Percentiles rank a stretch among this genome's conserved stretches.
Conservation (phyloP, 306 rosid genomes). For the Prosopis cineraria region DNA sequence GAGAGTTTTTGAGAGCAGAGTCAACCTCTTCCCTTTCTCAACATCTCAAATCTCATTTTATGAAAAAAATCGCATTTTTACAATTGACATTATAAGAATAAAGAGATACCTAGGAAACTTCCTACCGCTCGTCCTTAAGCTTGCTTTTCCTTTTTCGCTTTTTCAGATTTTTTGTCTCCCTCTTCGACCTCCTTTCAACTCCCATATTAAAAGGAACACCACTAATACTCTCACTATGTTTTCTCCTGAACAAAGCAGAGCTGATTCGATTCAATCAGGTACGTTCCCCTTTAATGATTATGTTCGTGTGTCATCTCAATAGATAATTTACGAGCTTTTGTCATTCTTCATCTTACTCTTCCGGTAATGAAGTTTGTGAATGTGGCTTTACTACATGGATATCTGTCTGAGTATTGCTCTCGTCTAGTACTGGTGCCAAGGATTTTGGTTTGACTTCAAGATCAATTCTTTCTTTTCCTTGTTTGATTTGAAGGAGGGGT, state of each 20-base stretch:
- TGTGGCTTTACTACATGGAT: neutral
- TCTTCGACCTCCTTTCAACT: neutral
- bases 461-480: neutral
- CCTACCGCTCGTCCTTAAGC: conserved; percentile 40
- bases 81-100: conserved; percentile 25
- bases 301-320: conserved; percentile 26
- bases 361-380: neutral
- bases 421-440: neutral
- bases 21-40: conserved; percentile 45
- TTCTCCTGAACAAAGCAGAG: conserved; percentile 12
- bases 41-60: neutral
- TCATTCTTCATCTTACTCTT: neutral
- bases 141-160: conserved; percentile 29
- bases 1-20: conserved; percentile 22
- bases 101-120: conserved; percentile 60
- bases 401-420: neutral
- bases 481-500: conserved; percentile 1
- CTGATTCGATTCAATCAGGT: conserved; percentile 43
- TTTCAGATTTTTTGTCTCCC: conserved; percentile 16
- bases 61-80: neutral
- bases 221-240: conserved; percentile 10
- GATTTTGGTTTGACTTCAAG: conserved; percentile 21
- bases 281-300: conserved; percentile 18
- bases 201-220: conserved; percentile 35
- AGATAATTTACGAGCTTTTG: neutral